A percentile compares a stretch with the other conserved stretches of the same genome.
Evolutionary conservation across 169 alveolate genomes (phyloP).

Genomic region (Eimeria maxima): DNA sequence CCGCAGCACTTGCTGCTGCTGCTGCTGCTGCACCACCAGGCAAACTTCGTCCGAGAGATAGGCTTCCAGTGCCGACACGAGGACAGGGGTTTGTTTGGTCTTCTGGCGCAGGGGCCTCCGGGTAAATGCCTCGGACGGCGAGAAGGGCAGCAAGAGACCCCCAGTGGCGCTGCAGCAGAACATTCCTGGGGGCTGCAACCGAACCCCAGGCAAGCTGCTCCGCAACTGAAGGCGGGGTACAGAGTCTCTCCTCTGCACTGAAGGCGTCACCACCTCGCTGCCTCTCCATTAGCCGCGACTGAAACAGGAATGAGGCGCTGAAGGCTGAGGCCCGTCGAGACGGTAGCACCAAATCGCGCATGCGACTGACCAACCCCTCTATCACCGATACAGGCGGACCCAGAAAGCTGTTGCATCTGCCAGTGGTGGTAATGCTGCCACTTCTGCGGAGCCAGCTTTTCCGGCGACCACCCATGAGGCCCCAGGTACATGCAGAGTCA

Average conservation of each 20-base stretch:
- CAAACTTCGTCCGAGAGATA: conserved; percentile 46
- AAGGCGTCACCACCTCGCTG: conserved; percentile 30
- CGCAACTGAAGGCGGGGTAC: background rate
- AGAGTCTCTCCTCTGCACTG: conserved; percentile 34
- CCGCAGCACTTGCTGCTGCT: conserved; percentile 38
- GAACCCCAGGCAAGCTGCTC: conserved; percentile 33
- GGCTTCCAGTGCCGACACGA: conserved; percentile 14
- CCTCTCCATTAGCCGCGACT: conserved; percentile 15
- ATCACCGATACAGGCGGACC: conserved; percentile 24
- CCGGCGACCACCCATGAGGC: background rate
- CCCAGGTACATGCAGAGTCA: conserved; percentile 53
- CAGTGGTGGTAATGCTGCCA: background rate
- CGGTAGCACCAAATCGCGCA: conserved; percentile 12
- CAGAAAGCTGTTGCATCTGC: background rate
- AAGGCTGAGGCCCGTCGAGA: conserved; percentile 15
- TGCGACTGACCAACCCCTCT: background rate
- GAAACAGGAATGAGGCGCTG: conserved; percentile 9
- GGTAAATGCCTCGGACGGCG: background rate
- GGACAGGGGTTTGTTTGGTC: conserved; percentile 24
- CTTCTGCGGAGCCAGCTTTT: background rate
- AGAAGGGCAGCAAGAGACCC: conserved; percentile 27
- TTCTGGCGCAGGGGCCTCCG: background rate
- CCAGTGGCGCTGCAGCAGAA: conserved; percentile 63
- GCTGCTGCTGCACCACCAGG: background rate
- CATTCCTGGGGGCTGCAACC: conserved; percentile 36